Evolutionary conservation across 352 stramenopile genomes (phyloP).

Genomic region (Globisporangium abappressorium): DNA sequence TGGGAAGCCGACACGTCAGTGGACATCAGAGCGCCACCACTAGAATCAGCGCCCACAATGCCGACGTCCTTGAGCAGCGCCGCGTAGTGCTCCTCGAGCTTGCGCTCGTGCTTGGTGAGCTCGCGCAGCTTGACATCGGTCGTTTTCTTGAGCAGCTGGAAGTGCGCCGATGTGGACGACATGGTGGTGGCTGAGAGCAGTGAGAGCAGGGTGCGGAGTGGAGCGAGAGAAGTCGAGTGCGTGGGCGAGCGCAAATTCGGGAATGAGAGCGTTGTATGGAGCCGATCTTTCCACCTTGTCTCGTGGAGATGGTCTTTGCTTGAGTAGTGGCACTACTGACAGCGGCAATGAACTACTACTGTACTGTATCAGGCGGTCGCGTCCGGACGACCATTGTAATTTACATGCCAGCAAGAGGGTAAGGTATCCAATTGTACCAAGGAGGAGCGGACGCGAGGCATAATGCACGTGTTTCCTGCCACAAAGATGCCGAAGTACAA

Average conservation of each 20-base stretch:
- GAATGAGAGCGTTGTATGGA: not conserved
- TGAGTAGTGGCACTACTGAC: no score
- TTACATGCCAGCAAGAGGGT: no score
- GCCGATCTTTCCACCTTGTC: no score
- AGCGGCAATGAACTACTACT: no score
- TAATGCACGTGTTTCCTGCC: no score
- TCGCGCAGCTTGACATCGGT: constrained; percentile 52
- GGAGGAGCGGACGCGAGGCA: no score
- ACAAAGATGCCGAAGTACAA: no score
- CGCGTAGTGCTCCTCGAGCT: constrained; percentile 38
- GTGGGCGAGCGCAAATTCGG: not conserved
- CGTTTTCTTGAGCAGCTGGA: constrained; percentile 41
- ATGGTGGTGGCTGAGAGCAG: not conserved
- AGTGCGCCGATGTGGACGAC: constrained; percentile 22
- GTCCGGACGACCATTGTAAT: no score
- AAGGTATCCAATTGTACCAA: no score
- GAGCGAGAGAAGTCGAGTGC: not conserved
- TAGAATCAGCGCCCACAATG: not conserved
- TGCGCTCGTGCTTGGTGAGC: constrained; percentile 39
- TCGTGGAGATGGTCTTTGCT: no score
- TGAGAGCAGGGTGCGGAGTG: not conserved
- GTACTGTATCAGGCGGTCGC: no score
- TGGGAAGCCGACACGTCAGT: not conserved
- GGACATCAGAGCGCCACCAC: not conserved
- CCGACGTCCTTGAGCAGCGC: constrained; percentile 23